phyloP scores from a whole-genome alignment of 805 yeast species.

The Candida michaelii region DNA sequence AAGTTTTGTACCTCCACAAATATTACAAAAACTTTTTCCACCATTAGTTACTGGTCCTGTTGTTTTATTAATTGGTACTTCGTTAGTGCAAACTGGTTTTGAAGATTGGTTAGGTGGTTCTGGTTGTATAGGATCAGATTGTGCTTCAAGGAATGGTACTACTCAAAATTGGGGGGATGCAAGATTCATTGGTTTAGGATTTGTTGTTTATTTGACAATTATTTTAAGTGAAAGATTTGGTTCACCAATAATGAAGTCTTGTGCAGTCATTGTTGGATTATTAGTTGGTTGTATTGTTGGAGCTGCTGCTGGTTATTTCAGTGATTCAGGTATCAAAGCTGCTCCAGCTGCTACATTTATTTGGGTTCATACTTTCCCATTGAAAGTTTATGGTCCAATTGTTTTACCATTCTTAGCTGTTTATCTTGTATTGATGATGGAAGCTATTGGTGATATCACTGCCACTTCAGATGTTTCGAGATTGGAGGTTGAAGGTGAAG shows the following conservation, averaged over 20 bases:
- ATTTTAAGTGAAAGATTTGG: slow-evolving; percentile 83
- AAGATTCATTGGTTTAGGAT: slow-evolving; percentile 82
- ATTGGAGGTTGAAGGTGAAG: slow-evolving; percentile 76
- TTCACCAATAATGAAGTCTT: slow-evolving; percentile 90
- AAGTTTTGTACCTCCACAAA: slow-evolving; percentile 74
- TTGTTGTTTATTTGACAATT: slow-evolving; percentile 73
- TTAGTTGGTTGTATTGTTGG: slow-evolving; percentile 90
- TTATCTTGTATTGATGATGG: slow-evolving; percentile 82
- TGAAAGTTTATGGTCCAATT: slow-evolving; percentile 77
- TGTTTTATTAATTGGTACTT: slow-evolving; percentile 77
- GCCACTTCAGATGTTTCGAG: slow-evolving; percentile 93
- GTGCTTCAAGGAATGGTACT: slow-evolving; percentile 25
- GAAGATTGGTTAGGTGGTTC: slow-evolving; percentile 88
- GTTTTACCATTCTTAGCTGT: slow-evolving; percentile 85
- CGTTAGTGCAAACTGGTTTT: slow-evolving; percentile 70
- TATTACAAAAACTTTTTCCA: slow-evolving; percentile 75
- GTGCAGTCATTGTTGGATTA: slow-evolving; percentile 86
- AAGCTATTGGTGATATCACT: slow-evolving; percentile 91
- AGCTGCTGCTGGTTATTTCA: slow-evolving; percentile 85
- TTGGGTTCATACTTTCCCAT: slow-evolving; percentile 84
- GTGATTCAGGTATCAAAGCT: slow-evolving; percentile 47
- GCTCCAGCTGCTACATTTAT: slow-evolving; percentile 84
- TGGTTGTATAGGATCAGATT: slow-evolving; percentile 48
- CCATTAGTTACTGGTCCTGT: slow-evolving; percentile 94
- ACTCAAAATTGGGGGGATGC: slow-evolving; percentile 81